These are phyloP conservation scores for Exophiala sideris DNA, from an alignment of 2,329 filamentous ascomycete species.

Conservation along the genomic window DNA sequence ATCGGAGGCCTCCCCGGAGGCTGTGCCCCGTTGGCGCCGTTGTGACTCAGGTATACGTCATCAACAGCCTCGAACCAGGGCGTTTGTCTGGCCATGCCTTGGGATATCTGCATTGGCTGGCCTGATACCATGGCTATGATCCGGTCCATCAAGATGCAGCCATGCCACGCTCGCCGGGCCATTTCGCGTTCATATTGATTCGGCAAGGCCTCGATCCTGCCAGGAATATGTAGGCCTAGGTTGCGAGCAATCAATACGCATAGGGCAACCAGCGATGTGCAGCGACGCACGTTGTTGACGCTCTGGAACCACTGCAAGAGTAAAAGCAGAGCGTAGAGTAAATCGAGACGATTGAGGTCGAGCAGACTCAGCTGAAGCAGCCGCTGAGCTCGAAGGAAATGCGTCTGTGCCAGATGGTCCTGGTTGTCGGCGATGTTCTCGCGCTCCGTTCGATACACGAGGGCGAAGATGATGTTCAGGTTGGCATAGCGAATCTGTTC, in stretches of 20 bases:
- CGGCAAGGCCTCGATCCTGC: not conserved
- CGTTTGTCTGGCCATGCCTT: conserved; percentile 20
- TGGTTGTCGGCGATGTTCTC: conserved; percentile 40
- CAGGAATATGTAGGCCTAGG: not conserved
- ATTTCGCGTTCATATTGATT: conserved; percentile 31
- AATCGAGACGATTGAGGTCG: conserved; percentile 28
- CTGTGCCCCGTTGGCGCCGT: not conserved
- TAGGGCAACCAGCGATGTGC: conserved; percentile 29
- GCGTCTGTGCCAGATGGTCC: conserved; percentile 34
- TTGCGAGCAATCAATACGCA: not conserved
- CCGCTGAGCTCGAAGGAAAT: conserved; percentile 43
- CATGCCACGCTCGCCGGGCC: conserved; percentile 32
- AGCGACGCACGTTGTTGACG: conserved; percentile 46
- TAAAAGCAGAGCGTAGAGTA: not conserved
- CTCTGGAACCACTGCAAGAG: conserved; percentile 46
- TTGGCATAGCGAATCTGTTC: conserved; percentile 45
- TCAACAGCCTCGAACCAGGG: not conserved
- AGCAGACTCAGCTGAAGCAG: conserved; percentile 33
- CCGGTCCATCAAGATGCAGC: conserved; percentile 37
- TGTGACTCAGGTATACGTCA: not conserved
- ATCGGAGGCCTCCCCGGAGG: not conserved
- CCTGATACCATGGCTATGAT: conserved; percentile 38
- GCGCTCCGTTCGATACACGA: conserved; percentile 41
- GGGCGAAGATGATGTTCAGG: conserved; percentile 47
- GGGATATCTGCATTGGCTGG: conserved; percentile 36